phyloP scores from a whole-genome alignment of 306 rosid species.

The Begonia loranthoides region DNA sequence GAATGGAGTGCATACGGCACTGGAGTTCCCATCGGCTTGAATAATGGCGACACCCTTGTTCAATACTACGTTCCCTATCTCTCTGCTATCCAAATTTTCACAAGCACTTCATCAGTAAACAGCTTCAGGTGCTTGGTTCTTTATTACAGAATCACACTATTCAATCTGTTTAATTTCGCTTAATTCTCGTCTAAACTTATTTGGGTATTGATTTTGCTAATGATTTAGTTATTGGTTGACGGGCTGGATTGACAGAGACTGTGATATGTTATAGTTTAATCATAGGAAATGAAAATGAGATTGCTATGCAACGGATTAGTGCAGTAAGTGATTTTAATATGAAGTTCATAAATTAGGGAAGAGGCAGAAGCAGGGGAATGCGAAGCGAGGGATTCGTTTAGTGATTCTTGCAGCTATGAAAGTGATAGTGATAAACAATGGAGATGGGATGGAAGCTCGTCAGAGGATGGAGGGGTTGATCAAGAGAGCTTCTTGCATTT shows the following conservation, averaged over 20 bases:
- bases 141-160: too few relatives aligned
- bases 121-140: constrained; percentile 36
- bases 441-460: constrained; percentile 75
- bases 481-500: constrained; percentile 37
- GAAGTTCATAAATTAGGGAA: constrained; percentile 29
- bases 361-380: constrained; percentile 64
- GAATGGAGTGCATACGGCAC: constrained; percentile 98
- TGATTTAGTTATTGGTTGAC: too few relatives aligned
- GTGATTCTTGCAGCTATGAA: constrained; percentile 71
- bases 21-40: constrained; percentile 58
- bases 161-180: too few relatives aligned
- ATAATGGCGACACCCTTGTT: constrained; percentile 63
- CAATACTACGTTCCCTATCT: constrained; percentile 97
- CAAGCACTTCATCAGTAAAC: constrained; percentile 35
- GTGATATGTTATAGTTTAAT: too few relatives aligned
- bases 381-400: constrained; percentile 65
- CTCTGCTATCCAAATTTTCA: constrained; percentile 85
- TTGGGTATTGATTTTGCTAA: too few relatives aligned
- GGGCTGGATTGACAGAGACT: too few relatives aligned
- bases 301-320: too few relatives aligned
- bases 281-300: too few relatives aligned
- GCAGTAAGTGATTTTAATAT: too few relatives aligned
- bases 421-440: constrained; percentile 75
- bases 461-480: constrained; percentile 78
- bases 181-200: too few relatives aligned